Evolutionary conservation across 129 eudicot species (phyloP).

Genomic region (Flaveria brownii): DNA sequence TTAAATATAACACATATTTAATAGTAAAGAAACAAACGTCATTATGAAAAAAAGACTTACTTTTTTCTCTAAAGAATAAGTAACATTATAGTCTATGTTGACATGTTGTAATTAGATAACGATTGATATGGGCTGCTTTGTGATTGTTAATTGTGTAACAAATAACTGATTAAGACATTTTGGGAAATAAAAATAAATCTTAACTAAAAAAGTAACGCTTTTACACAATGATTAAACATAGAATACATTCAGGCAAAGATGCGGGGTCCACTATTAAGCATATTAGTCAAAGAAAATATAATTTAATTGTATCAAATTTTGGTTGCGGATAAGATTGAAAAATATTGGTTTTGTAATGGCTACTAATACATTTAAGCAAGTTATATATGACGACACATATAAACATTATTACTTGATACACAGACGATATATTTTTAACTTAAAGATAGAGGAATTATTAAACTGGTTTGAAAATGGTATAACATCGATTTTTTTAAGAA

Average conservation of each 20-base stretch:
- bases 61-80: neutral
- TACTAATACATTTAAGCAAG: neutral
- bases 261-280: constrained; percentile 21
- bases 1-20: neutral
- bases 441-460: no score
- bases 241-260: constrained; percentile 11
- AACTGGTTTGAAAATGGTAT: no score
- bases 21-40: neutral
- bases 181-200: constrained; percentile 13
- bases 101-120: constrained; percentile 4
- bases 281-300: neutral
- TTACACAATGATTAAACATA: constrained; percentile 20
- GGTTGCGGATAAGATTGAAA: constrained; percentile 21
- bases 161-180: constrained; percentile 25
- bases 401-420: no score
- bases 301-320: neutral
- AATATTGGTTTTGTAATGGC: neutral
- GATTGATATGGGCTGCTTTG: neutral
- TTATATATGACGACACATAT: no score
- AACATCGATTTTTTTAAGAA: no score
- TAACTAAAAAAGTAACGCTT: constrained; percentile 21
- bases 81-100: neutral
- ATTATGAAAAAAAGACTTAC: neutral
- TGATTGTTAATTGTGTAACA: constrained; percentile 14
- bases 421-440: no score